phyloP scores from a whole-genome alignment of 2,329 filamentous ascomycete genomes.

The Trichoderma atroviride region DNA sequence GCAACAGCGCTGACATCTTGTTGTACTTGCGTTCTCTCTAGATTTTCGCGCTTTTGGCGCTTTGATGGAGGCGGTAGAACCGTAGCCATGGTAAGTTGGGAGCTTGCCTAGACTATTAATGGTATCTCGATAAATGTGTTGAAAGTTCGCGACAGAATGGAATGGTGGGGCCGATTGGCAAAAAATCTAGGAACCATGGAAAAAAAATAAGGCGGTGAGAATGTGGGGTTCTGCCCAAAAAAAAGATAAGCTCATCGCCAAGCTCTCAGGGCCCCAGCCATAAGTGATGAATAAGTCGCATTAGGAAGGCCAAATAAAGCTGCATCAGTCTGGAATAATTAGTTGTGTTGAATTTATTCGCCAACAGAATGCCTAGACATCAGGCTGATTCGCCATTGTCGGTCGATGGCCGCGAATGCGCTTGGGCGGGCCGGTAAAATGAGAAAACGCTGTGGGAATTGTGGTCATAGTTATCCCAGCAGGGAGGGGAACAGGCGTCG shows the following conservation, averaged over 20 bases:
- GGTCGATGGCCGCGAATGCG: slow-evolving; percentile 36
- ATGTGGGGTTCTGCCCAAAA: slow-evolving; percentile 24
- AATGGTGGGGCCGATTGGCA: slow-evolving; percentile 27
- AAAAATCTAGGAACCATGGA: slow-evolving; percentile 30
- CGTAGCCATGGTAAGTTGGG: slow-evolving; percentile 66
- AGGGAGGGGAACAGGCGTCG: slow-evolving; percentile 36
- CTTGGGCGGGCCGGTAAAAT: slow-evolving; percentile 38
- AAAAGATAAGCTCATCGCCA: slow-evolving; percentile 14
- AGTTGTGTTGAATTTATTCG: background rate
- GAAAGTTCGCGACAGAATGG: slow-evolving; percentile 28
- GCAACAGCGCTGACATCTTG: slow-evolving; percentile 72
- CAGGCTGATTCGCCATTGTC: slow-evolving; percentile 26
- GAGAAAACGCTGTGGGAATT: slow-evolving; percentile 32
- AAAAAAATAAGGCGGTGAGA: slow-evolving; percentile 37
- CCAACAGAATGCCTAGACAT: slow-evolving; percentile 8
- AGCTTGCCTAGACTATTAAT: slow-evolving; percentile 1
- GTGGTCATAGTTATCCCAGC: slow-evolving; percentile 31
- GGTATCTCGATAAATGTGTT: slow-evolving; percentile 20
- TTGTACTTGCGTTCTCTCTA: slow-evolving; percentile 72
- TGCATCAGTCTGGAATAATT: background rate
- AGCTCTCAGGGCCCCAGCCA: background rate
- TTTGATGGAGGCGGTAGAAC: slow-evolving; percentile 84
- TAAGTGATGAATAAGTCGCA: background rate
- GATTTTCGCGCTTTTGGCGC: slow-evolving; percentile 75
- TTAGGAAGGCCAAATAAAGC: slow-evolving; percentile 10